Base-by-base conservation (phyloP, 2,329 filamentous ascomycete species). In the Corinectria fuckeliana region DNA sequence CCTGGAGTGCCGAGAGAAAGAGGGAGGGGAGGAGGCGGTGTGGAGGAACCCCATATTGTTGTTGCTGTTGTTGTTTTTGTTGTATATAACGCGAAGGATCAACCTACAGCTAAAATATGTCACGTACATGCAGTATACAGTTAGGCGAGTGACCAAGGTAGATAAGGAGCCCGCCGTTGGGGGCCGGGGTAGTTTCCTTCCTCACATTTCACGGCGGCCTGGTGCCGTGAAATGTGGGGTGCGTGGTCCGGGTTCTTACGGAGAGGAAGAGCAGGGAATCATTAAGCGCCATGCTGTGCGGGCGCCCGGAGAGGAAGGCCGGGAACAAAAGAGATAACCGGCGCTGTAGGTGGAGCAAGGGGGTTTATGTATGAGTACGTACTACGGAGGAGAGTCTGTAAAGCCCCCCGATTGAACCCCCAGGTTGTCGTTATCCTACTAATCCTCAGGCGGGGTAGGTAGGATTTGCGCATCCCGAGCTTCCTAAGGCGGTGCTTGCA, bases 401-500 rank as follows among this genome's bases (percentile, higher is more conserved):
- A 21, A 7, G 16, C 26, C 16, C 44, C 5, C 26, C 25, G 26
- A n/a, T 48, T 32, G 25, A 32, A 18, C 26, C 26, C 18, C 20
- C 30, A 49, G 30, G 18, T 49, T 36, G 18, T 49, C 28, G 45
- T 32, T 16, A 49, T 49, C 45, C 30, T 50, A 16, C 11, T 26
- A 7, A 34, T 38, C 30, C 11, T 16, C 26, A 3, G 5, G 30
- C 6, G 28, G 32, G 47, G 47, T 3, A 11, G 3, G 9, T 18
- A 16, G 28, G 11, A 23, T 21, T 25, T 11, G 14, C 14, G 32
- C 21, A 28, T 16, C 25, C 4, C 30, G 44, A 50, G 18, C 56
- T 44, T 59, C 28, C 45, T 8, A 56, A 59, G 5, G 25, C 51
- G 52, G 42, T 25, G 42, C 42, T 47, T 32, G 30, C 42, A 28